phyloP scores from a whole-genome alignment of 2,329 filamentous ascomycete species.

The Pseudohalonectria lignicola region DNA sequence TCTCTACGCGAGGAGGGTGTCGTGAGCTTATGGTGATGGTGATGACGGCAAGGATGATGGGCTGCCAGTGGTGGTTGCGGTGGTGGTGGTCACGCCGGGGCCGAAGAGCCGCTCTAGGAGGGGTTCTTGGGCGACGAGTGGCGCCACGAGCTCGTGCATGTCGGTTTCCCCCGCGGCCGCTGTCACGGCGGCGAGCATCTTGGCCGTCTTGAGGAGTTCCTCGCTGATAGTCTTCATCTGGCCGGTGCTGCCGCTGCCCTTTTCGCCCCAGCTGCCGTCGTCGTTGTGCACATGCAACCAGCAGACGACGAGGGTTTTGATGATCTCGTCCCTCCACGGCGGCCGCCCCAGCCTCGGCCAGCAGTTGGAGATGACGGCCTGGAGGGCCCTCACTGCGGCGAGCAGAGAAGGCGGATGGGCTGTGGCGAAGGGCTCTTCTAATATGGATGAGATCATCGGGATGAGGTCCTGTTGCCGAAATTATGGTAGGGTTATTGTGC shows the following conservation, averaged over 20 bases:
- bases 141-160: conserved; percentile 16
- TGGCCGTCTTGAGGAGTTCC: conserved; percentile 20
- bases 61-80: no score
- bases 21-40: no score
- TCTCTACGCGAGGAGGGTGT: no score
- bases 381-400: conserved; percentile 40
- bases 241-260: not conserved
- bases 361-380: conserved; percentile 46
- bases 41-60: no score
- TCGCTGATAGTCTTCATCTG: conserved; percentile 14
- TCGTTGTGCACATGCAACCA: conserved; percentile 47
- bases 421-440: conserved; percentile 59
- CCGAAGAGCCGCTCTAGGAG: conserved; percentile 20
- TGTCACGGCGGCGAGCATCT: conserved; percentile 22
- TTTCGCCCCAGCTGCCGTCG: conserved; percentile 6
- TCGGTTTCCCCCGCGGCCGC: conserved; percentile 7
- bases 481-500: no score
- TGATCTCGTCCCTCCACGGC: conserved; percentile 50
- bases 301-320: conserved; percentile 50
- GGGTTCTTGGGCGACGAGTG: conserved; percentile 24
- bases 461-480: conserved; percentile 50
- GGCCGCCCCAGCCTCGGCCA: conserved; percentile 54
- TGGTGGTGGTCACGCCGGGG: not conserved
- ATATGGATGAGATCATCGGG: conserved; percentile 50
- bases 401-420: conserved; percentile 41